Evolutionary conservation across 1,284 basidiomycete species (phyloP), one percentile per base, ranked within the genome.

Genomic region (Peniophora sp.): DNA sequence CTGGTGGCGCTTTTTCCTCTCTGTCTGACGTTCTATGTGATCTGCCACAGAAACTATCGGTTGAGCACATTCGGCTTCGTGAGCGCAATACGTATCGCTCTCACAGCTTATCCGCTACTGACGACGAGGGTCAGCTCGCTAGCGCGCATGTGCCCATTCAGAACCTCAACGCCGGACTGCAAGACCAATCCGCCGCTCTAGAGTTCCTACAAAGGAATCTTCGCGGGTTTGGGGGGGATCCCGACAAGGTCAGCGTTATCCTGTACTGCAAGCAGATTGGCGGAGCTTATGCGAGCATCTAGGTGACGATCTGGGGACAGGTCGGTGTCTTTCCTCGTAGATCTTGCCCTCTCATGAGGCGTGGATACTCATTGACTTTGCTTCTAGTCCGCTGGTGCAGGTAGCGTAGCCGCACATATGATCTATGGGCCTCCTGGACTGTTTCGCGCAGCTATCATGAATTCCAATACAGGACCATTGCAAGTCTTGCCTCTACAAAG

Each of bases 221-320:
- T 27, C 68, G 66, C 0, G 66, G 66, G 0, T 87, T 88, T 57
- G 83, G 84, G 2, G 85, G 85, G 0, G 80, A 86, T 61, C 72
- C 76, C 15, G 55, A 61, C 37, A 82, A 81, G 66, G 79, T 47
- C 18, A 49, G 32, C 24, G 15, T 41, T 10, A 18, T 34, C n/a
- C 3, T 34, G 18, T 12, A 32, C 35, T 17, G n/a, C 22, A 35
- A 17, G 22, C 22, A 23, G 34, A 3, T 18, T n/a, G 24, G 35
- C 27, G 43, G 20, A 32, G 27, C 27, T 32, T 12, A 44, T 42
- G 10, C 35, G 24, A n/a, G 39, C 24, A 24, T 47, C 20, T 49
- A 81, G 78, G 75, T 81, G 18, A 80, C 79, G 11, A 76, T 80
- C 24, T 80, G 79, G 78, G 79, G 79, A 9, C 77, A 80, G 64